Conservation (phyloP, 192 early-diverging fungal species). For the Funneliformis geosporum region DNA sequence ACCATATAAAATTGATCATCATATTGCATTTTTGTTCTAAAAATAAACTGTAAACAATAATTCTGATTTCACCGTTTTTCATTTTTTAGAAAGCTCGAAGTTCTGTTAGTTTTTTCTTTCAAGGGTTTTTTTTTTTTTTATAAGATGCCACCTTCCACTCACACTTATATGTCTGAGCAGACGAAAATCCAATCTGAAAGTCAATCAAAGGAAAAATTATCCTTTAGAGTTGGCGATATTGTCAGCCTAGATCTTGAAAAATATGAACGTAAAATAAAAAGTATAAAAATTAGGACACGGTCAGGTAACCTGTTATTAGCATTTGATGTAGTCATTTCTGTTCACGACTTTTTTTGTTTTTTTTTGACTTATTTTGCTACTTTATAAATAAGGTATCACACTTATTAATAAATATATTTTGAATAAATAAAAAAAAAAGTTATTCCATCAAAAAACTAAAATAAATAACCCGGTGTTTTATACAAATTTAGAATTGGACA, state of each 20-base stretch:
- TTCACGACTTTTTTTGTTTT: too few species aligned
- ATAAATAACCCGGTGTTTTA: neutral
- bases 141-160: neutral
- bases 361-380: too few species aligned
- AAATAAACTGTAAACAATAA: too few species aligned
- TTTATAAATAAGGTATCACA: too few species aligned
- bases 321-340: too few species aligned
- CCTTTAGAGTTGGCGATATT: neutral
- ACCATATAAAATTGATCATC: neutral
- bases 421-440: neutral
- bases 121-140: neutral
- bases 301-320: neutral
- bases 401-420: neutral
- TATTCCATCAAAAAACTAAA: neutral
- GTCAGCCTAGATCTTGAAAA: neutral
- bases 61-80: neutral
- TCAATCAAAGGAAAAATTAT: neutral
- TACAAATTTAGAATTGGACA: conserved; percentile 56
- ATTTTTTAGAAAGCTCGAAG: neutral
- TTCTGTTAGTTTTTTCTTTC: neutral
- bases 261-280: conserved; percentile 9
- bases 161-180: neutral
- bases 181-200: neutral
- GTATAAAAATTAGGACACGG: neutral
- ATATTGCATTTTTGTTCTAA: too few species aligned